Conservation (phyloP, 2,329 filamentous ascomycete genomes). For the Sporothrix variecibatus region DNA sequence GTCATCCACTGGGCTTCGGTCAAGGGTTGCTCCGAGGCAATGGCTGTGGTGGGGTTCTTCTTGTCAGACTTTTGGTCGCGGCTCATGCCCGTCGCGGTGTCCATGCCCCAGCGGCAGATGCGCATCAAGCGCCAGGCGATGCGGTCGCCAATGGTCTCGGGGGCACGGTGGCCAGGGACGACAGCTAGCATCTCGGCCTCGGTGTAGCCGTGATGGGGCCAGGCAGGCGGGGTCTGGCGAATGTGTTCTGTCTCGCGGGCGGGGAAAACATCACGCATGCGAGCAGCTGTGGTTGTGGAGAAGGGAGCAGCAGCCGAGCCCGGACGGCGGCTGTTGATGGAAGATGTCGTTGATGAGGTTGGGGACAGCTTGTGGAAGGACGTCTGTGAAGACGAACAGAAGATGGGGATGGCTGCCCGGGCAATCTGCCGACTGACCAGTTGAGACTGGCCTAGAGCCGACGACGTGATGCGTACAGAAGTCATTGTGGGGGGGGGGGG, state of each 20-base stretch:
- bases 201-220: constrained; percentile 73
- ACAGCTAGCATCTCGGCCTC: constrained; percentile 76
- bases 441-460: constrained; percentile 22
- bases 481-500: constrained; percentile 20
- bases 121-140: constrained; percentile 76
- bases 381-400: constrained; percentile 16
- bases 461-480: constrained; percentile 16
- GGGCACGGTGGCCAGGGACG: constrained; percentile 73
- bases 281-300: constrained; percentile 50
- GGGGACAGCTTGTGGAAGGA: background rate
- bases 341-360: background rate
- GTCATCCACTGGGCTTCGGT: constrained; percentile 87
- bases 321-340: constrained; percentile 23
- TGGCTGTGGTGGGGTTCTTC: constrained; percentile 56
- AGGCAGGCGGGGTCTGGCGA: constrained; percentile 63
- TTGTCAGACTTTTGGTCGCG: constrained; percentile 71
- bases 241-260: constrained; percentile 62
- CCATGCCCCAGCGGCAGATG: constrained; percentile 75
- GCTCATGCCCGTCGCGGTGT: constrained; percentile 71
- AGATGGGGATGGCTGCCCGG: constrained; percentile 13
- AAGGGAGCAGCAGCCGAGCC: constrained; percentile 41
- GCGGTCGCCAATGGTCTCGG: constrained; percentile 73
- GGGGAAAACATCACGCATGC: constrained; percentile 64
- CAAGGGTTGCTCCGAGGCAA: constrained; percentile 60
- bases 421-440: constrained; percentile 23